A percentile compares a stretch with the other conserved stretches of the same genome.
Evolutionary conservation across 2,329 filamentous ascomycete species (phyloP).

Genomic region (Colletotrichum musicola): DNA sequence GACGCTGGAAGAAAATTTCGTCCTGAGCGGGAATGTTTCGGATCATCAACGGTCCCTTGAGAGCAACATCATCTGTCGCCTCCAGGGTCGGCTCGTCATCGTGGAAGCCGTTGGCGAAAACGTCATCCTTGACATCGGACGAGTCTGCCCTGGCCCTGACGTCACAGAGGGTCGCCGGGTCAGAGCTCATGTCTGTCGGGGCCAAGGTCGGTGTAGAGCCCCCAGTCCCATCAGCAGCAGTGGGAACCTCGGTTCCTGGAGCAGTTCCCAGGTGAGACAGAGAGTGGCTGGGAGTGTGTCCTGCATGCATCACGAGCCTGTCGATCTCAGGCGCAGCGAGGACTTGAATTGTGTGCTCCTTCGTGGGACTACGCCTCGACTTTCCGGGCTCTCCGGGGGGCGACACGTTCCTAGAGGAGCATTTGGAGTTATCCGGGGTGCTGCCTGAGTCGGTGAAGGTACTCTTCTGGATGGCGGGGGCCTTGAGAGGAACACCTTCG

Average conservation of each 20-base stretch:
- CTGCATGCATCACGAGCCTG: slow-evolving; percentile 72
- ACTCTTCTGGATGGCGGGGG: slow-evolving; percentile 63
- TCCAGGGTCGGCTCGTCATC: slow-evolving; percentile 50
- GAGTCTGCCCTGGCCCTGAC: slow-evolving; percentile 27
- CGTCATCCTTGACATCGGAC: slow-evolving; percentile 34
- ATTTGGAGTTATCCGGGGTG: slow-evolving; percentile 44
- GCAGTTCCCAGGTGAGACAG: slow-evolving; percentile 63
- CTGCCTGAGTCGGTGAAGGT: slow-evolving; percentile 61
- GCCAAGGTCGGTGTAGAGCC: slow-evolving; percentile 50
- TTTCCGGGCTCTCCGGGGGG: slow-evolving; percentile 43
- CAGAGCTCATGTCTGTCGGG: slow-evolving; percentile 41
- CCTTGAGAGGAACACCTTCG: slow-evolving; percentile 71
- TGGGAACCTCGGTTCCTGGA: slow-evolving; percentile 54
- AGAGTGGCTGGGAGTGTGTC: slow-evolving; percentile 73
- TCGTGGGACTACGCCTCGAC: slow-evolving; percentile 48
- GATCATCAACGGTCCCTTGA: slow-evolving; percentile 67
- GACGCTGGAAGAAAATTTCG: slow-evolving; percentile 63
- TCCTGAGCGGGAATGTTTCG: slow-evolving; percentile 68
- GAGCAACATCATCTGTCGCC: slow-evolving; percentile 57
- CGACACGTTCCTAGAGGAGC: slow-evolving; percentile 46
- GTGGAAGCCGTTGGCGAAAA: slow-evolving; percentile 32
- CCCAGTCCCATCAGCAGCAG: slow-evolving; percentile 55
- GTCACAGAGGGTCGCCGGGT: slow-evolving; percentile 35
- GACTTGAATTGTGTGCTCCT: slow-evolving; percentile 59
- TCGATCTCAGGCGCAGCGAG: slow-evolving; percentile 62